Evolutionary conservation across 768 basidiomycete genomes (phyloP), one percentile per base, ranked within the genome.

Genomic region (Mycena filopes): DNA sequence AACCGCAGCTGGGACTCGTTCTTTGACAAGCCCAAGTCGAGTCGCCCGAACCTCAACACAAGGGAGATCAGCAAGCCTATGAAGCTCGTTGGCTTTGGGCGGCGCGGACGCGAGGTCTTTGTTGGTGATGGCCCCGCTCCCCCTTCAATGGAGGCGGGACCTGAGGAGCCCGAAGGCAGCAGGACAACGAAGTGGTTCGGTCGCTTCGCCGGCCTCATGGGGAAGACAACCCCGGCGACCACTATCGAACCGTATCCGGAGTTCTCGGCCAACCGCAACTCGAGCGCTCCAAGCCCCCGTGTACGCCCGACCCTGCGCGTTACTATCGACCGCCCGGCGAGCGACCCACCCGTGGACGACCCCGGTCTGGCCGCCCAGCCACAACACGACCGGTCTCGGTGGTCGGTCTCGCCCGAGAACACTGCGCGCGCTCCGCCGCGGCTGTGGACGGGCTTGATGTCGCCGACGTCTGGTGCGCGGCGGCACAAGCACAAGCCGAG

Each of bases 261-360:
- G 51, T 54, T 58, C 63, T 43, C 63, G 68, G 41, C 63, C 76
- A 65, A 65, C 28, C 68, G 51, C 46, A 45, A 55, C 42, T 61
- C 64, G 43, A 58, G 58, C 72, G 71, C 42, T 18, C 70, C 64
- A 38, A 58, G 58, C 72, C 70, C 42, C n/a, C 70, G 48, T 43
- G 38, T 45, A 4, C 74, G 74, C 2, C 81, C 81, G 12, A 71
- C 73, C 31, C 72, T 87, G 68, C 77, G 79, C 13, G 81, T 89
- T 62, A 81, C 81, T 4, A 76, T 83, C n/a, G 77, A 80, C 31
- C 76, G 72, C 58, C 78, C 83, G 20, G 74, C 79, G n/a, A 70
- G 66, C 5, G 62, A 74, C 5, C 75, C 49, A 76, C 73, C 40
- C 75, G 73, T 15, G 67, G 21, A 71, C 67, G 21, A 71, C 67